Conservation (phyloP, 371 early-diverging fungal species). For the Mortierella sp. region DNA sequence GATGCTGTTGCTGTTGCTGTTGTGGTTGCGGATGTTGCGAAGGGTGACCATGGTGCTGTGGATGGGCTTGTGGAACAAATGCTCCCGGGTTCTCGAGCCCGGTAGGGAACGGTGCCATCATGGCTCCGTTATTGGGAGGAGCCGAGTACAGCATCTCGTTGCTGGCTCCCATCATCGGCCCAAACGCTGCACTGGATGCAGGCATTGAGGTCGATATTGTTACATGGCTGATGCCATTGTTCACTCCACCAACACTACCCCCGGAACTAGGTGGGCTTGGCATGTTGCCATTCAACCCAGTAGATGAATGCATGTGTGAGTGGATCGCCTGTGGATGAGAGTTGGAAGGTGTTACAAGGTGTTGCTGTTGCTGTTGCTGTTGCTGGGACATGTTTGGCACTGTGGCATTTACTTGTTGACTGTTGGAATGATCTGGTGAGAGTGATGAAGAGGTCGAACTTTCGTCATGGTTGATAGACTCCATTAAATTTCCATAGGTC, state of each 20-base stretch:
- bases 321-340: slow-evolving; percentile 13
- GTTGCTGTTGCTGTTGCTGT: slow-evolving; percentile 17
- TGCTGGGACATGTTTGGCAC: slow-evolving; percentile 12
- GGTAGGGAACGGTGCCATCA: slow-evolving; percentile 12
- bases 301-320: slow-evolving; percentile 5
- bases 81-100: slow-evolving; percentile 8
- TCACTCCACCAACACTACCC: too few species aligned
- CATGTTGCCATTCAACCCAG: slow-evolving; percentile 2
- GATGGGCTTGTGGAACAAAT: background rate
- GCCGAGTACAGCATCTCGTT: too few species aligned
- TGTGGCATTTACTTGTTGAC: slow-evolving; percentile 4
- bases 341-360: slow-evolving; percentile 10
- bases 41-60: background rate
- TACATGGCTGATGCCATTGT: too few species aligned
- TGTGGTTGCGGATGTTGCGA: slow-evolving; percentile 8
- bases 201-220: slow-evolving; percentile 14
- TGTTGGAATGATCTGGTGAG: slow-evolving; percentile 21
- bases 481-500: slow-evolving; percentile 18
- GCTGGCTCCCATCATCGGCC: too few species aligned
- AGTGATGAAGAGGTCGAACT: slow-evolving; percentile 20
- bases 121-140: background rate
- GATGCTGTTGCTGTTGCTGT: slow-evolving; percentile 14
- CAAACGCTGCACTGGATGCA: background rate
- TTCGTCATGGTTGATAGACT: slow-evolving; percentile 11
- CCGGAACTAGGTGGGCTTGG: slow-evolving; percentile 14